Evolutionary conservation across 2,329 filamentous ascomycete genomes (phyloP), one percentile per base, ranked within the genome.

Genomic region (Graphilbum ipis-grandicollis): DNA sequence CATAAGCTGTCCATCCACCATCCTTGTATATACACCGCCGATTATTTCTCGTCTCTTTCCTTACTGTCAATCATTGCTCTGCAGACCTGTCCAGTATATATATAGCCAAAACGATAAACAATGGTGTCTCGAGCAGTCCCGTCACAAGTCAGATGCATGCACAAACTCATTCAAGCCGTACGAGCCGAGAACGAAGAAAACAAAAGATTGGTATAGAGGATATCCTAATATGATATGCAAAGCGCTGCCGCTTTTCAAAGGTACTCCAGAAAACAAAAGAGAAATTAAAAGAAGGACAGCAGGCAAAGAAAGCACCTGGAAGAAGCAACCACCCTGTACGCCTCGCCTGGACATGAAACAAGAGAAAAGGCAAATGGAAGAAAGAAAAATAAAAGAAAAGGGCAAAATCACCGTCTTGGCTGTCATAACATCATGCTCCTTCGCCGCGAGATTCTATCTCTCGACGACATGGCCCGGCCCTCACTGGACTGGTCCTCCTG

Each of bases 351-450:
- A 17, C 18, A 37, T 31, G 31, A n/a, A n/a, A 17, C 17, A 33
- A 31, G 21, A 31, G 31, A 26, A 31, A 37, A 35, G 17, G 12
- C 33, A 19, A 35, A 12, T 31, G 19, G 22, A 35, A 38, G 39
- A 33, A 35, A 39, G 29, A 8, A 31, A 28, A 19, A 31, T 30
- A 42, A 35, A 10, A 19, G 17, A 22, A 36, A 45, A 48, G 38
- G 31, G 39, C 42, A 31, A 15, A 12, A 7, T 15, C 33, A 34
- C 9, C 18, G 23, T 7, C 19, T 18, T 19, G 2, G 26, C 18
- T 34, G 33, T 66, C 57, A 71, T 52, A 72, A 51, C 67, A 74
- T 71, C 65, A 71, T 73, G 49, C 67, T 73, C 46, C 67, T 58
- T 44, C 69, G 56, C 47, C 68, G 57, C 40, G 60, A 58, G 48